A percentile compares a stretch with the other conserved stretches of the same genome.
Evolutionary conservation across 805 yeast species (phyloP).

Genomic region (Sugiyamaella chiloensis): DNA sequence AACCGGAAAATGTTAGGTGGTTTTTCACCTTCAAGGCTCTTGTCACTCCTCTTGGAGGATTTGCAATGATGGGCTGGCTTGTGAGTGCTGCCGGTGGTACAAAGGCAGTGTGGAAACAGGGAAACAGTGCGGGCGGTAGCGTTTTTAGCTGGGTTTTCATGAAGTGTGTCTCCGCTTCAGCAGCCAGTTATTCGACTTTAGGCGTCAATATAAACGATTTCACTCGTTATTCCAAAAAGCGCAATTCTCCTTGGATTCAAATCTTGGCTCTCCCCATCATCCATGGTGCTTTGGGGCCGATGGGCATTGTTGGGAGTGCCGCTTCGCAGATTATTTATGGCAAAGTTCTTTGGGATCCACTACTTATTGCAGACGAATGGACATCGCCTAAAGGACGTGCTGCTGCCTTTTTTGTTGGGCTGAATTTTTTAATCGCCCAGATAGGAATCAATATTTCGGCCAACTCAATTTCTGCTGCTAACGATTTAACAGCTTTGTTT

Average conservation of each 20-base stretch:
- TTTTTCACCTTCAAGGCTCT: conserved; percentile 79
- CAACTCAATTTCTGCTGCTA: conserved; percentile 41
- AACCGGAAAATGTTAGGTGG: conserved; percentile 81
- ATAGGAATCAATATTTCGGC: conserved; percentile 35
- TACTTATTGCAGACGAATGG: conserved; percentile 9
- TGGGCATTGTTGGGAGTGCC: conserved; percentile 43
- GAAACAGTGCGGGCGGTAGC: conserved; percentile 38
- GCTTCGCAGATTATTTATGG: conserved; percentile 43
- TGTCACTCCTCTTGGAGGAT: conserved; percentile 76
- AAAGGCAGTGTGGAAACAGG: conserved; percentile 64
- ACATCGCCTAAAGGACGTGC: conserved; percentile 37
- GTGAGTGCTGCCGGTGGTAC: conserved; percentile 74
- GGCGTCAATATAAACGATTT: background rate
- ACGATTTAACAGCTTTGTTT: conserved; percentile 53
- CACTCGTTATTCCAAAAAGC: conserved; percentile 1
- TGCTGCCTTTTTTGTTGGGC: conserved; percentile 60
- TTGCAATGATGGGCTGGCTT: conserved; percentile 82
- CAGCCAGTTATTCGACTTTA: conserved; percentile 1
- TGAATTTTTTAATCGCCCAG: conserved; percentile 33
- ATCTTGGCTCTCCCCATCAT: background rate
- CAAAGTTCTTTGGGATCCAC: conserved; percentile 46
- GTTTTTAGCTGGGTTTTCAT: background rate
- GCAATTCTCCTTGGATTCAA: background rate
- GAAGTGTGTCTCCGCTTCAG: conserved; percentile 1
- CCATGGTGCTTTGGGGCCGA: background rate